phyloP scores from a whole-genome alignment of 345 rosid species.

The Gossypium anomalum region DNA sequence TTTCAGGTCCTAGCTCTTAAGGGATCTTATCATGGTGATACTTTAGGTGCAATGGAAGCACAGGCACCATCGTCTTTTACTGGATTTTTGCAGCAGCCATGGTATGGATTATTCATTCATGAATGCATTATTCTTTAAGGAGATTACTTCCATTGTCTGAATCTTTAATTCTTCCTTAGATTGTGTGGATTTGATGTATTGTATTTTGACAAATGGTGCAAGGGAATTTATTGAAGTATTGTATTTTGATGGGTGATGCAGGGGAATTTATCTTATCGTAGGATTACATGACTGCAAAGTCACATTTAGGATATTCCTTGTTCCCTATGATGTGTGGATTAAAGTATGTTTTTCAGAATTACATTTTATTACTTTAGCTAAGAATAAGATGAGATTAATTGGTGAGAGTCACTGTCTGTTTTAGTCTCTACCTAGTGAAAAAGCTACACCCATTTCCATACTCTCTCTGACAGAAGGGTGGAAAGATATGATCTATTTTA shows the following conservation, averaged over 20 bases:
- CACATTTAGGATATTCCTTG: not conserved
- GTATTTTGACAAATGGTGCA: not conserved
- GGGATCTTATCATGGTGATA: slow-evolving; percentile 97
- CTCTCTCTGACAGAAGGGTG: not conserved
- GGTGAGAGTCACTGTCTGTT: not conserved
- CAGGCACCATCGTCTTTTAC: slow-evolving; percentile 93
- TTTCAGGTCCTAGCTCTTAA: slow-evolving; percentile 81
- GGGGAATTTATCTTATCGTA: not conserved
- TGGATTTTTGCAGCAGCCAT: slow-evolving; percentile 92
- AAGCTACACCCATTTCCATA: not conserved
- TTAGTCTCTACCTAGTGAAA: not conserved
- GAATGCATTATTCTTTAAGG: not conserved
- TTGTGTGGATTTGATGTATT: not conserved
- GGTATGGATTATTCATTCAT: slow-evolving; percentile 33
- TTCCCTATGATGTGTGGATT: not conserved
- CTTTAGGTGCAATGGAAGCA: slow-evolving; percentile 99
- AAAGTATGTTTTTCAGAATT: not conserved
- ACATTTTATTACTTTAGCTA: not conserved
- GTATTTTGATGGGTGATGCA: not conserved
- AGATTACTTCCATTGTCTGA: not conserved
- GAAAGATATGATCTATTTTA: not conserved
- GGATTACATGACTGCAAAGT: not conserved
- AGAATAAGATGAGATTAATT: not conserved
- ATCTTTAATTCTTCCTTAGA: not conserved
- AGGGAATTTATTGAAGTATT: not conserved